Conservation (phyloP, 495 filamentous ascomycete genomes). For the Immersiella caudata region DNA sequence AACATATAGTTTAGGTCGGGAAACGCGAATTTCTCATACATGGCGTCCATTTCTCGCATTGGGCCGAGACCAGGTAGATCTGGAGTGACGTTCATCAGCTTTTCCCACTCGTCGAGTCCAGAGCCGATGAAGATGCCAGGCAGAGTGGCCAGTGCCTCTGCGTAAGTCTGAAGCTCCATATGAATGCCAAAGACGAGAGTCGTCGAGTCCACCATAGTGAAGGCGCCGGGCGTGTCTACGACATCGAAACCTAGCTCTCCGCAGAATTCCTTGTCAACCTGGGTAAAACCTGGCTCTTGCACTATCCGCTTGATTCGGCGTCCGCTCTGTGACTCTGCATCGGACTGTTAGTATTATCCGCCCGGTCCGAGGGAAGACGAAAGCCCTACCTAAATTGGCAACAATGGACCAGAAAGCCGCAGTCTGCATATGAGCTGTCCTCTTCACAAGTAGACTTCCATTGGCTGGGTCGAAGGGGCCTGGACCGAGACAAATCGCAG, state of each 20-base stretch:
- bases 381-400: constrained; percentile 40
- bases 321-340: constrained; percentile 23
- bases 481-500: constrained; percentile 49
- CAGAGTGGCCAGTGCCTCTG: constrained; percentile 37
- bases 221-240: constrained; percentile 60
- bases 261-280: constrained; percentile 62
- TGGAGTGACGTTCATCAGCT: constrained; percentile 30
- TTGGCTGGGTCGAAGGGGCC: constrained; percentile 49
- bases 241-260: constrained; percentile 53
- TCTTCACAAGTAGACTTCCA: constrained; percentile 35
- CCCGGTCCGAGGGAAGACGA: not conserved
- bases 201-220: constrained; percentile 51
- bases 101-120: constrained; percentile 42
- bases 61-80: not conserved
- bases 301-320: constrained; percentile 51
- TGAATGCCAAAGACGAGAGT: constrained; percentile 63
- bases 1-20: constrained; percentile 46
- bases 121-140: constrained; percentile 52
- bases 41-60: constrained; percentile 36
- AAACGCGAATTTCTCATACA: constrained; percentile 39
- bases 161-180: constrained; percentile 54
- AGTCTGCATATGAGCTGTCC: constrained; percentile 57
- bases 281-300: constrained; percentile 74
- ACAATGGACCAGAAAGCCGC: constrained; percentile 62
- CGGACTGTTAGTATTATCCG: constrained; percentile 10